These are phyloP conservation scores for Lagenidium sp. DNA, from an alignment of 352 stramenopile species.

Conservation along the genomic window DNA sequence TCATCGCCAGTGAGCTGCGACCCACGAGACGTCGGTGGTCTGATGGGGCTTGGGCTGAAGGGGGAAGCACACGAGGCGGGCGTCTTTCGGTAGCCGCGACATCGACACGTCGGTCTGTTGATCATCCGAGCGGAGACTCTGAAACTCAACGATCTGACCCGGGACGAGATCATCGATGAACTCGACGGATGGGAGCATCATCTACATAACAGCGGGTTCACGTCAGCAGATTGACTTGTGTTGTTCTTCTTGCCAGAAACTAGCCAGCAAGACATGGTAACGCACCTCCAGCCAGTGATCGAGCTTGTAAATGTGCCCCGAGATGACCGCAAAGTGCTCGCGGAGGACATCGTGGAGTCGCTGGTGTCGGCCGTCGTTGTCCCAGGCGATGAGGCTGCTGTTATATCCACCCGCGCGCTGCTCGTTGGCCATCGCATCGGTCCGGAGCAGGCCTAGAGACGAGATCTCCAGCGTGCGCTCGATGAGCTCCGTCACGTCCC, in stretches of 20 bases:
- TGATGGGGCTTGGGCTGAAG: constrained; percentile 70
- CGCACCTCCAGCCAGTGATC: constrained; percentile 78
- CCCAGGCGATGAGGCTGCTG: constrained; percentile 67
- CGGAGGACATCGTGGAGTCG: constrained; percentile 20
- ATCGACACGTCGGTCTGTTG: too few relatives aligned
- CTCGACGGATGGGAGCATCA: constrained; percentile 20
- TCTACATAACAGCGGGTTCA: too few relatives aligned
- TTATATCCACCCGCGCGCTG: constrained; percentile 51
- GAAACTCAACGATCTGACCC: constrained; percentile 64
- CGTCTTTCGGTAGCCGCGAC: constrained; percentile 19
- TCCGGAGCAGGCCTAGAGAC: constrained; percentile 33
- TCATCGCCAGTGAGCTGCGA: constrained; percentile 31
- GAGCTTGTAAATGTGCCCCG: constrained; percentile 73
- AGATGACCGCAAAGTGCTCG: constrained; percentile 24
- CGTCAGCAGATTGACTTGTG: too few relatives aligned
- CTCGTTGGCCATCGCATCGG: constrained; percentile 66
- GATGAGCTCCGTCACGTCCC: constrained; percentile 20
- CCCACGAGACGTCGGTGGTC: constrained; percentile 30
- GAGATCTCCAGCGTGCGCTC: constrained; percentile 2
- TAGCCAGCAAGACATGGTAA: background rate
- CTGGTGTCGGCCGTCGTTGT: constrained; percentile 2
- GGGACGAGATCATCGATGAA: constrained; percentile 40
- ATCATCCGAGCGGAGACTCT: constrained; percentile 20
- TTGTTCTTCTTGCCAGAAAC: too few relatives aligned
- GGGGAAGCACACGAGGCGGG: constrained; percentile 73